A percentile compares a stretch with the other conserved stretches of the same genome.
Conservation (phyloP, 75 land plant genomes). For the Ceratopteris richardii region DNA sequence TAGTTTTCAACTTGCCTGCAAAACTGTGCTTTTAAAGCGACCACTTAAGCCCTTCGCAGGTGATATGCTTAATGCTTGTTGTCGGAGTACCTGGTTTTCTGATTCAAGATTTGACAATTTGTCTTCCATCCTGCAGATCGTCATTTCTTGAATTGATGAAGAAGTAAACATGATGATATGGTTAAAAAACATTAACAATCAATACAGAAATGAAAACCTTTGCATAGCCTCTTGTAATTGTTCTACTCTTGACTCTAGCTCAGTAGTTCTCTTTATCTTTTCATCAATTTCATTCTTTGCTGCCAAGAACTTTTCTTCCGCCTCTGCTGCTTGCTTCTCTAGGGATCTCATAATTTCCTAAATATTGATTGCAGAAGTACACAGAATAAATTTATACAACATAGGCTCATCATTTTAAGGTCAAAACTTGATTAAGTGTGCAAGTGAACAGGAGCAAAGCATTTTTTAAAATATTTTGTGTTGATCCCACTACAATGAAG, state of each 20-base stretch:
- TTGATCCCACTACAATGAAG: too few relatives aligned
- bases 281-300: conserved; percentile 66
- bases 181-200: too few relatives aligned
- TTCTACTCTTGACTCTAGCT: conserved; percentile 60
- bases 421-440: too few relatives aligned
- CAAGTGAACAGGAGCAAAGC: too few relatives aligned
- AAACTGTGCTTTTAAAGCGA: conserved; percentile 29
- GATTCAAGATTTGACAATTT: conserved; percentile 71
- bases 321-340: conserved; percentile 73
- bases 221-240: conserved; percentile 71
- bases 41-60: conserved; percentile 47
- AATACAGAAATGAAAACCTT: too few relatives aligned
- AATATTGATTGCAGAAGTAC: too few relatives aligned
- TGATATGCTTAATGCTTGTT: conserved; percentile 53
- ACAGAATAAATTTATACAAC: too few relatives aligned
- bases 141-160: too few relatives aligned
- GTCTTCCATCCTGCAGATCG: conserved; percentile 69
- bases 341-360: conserved; percentile 61
- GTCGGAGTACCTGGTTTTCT: conserved; percentile 78
- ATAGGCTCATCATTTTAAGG: too few relatives aligned
- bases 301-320: conserved; percentile 62
- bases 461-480: too few relatives aligned
- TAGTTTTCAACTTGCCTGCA: conserved; percentile 40
- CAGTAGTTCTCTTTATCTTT: conserved; percentile 56
- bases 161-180: too few relatives aligned